Evolutionary conservation across 1,284 basidiomycete genomes (phyloP).

Genomic region (Trichosporon sp.): DNA sequence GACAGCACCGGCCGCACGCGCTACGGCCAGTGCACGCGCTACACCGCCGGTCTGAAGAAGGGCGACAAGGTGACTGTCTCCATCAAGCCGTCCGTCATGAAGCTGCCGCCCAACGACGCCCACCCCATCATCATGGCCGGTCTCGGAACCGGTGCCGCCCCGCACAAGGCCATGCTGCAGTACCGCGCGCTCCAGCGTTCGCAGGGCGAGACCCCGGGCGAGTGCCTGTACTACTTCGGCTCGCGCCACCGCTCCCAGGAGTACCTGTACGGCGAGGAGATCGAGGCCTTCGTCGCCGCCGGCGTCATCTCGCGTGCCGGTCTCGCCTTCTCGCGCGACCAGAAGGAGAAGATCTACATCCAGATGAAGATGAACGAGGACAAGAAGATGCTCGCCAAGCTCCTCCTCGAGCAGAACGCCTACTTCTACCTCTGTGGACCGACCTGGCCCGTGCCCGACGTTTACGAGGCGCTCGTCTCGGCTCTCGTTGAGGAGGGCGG

Average conservation of each 20-base stretch:
- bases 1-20: constrained; percentile 75
- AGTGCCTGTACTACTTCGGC: constrained; percentile 94
- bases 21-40: constrained; percentile 95
- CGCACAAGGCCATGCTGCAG: constrained; percentile 98
- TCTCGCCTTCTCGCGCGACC: constrained; percentile 95
- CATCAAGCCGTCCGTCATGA: constrained; percentile 99
- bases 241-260: constrained; percentile 92
- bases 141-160: constrained; percentile 92
- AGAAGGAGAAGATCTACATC: constrained; percentile 91
- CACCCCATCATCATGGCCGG: constrained; percentile 99
- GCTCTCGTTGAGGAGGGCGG: constrained; percentile 75
- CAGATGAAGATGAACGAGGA: constrained; percentile 98
- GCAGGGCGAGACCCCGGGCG: constrained; percentile 76
- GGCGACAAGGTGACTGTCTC: constrained; percentile 96
- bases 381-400: constrained; percentile 67
- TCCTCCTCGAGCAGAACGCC: constrained; percentile 63
- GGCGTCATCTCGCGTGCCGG: constrained; percentile 85
- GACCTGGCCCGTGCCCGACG: constrained; percentile 97
- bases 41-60: constrained; percentile 77
- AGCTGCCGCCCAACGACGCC: constrained; percentile 79
- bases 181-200: constrained; percentile 80
- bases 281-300: constrained; percentile 70
- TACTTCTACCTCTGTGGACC: constrained; percentile 98
- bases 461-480: constrained; percentile 85
- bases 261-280: constrained; percentile 76